phyloP scores from a whole-genome alignment of 768 basidiomycete species.

The Rhizopogon vesiculosus region DNA sequence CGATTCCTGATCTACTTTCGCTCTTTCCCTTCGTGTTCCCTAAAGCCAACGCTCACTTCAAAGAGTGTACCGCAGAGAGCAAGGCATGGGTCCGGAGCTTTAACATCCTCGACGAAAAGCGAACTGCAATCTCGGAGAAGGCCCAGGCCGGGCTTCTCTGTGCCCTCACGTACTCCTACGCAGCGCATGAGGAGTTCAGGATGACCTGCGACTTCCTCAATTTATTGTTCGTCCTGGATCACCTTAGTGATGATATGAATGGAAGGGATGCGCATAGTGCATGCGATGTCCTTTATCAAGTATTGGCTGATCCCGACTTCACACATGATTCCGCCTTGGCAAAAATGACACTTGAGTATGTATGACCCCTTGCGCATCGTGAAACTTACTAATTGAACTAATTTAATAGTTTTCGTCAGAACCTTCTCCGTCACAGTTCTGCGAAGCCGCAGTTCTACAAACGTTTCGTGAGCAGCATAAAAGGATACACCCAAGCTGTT shows the following conservation, averaged over 20 bases:
- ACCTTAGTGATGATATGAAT: slow-evolving; percentile 62
- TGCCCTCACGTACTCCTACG: slow-evolving; percentile 56
- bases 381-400: neutral
- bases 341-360: slow-evolving; percentile 57
- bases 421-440: slow-evolving; percentile 25
- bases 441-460: slow-evolving; percentile 38
- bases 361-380: neutral
- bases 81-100: slow-evolving; percentile 58
- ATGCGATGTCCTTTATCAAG: slow-evolving; percentile 46
- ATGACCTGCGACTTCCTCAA: slow-evolving; percentile 64
- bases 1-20: slow-evolving; percentile 53
- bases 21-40: slow-evolving; percentile 41
- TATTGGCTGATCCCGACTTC: slow-evolving; percentile 47
- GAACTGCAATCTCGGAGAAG: slow-evolving; percentile 49
- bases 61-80: slow-evolving; percentile 50
- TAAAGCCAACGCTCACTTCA: slow-evolving; percentile 52
- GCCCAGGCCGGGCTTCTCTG: slow-evolving; percentile 58
- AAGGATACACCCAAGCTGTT: slow-evolving; percentile 53
- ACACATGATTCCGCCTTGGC: slow-evolving; percentile 51
- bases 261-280: slow-evolving; percentile 50
- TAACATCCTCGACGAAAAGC: slow-evolving; percentile 52
- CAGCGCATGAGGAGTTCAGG: slow-evolving; percentile 52
- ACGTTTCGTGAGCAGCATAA: slow-evolving; percentile 49
- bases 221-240: slow-evolving; percentile 61
- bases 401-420: slow-evolving; percentile 43